phyloP scores from a whole-genome alignment of 345 rosid species.

The Aquilaria yunnanensis region DNA sequence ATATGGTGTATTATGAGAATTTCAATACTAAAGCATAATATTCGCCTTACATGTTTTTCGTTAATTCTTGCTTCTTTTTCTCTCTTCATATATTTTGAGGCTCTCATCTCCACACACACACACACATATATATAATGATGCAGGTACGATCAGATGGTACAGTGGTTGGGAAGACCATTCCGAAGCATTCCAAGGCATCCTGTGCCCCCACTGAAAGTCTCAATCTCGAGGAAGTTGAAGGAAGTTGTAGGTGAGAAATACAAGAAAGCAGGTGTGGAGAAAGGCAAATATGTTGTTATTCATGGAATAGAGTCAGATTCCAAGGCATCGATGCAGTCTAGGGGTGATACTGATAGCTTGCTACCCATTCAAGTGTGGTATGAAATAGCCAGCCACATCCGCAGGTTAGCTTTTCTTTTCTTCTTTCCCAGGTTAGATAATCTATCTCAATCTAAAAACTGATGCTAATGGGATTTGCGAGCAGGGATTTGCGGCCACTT shows the following conservation, averaged over 20 bases:
- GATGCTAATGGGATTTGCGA: conserved; percentile 13
- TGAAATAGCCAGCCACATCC: conserved; percentile 37
- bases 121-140: conserved; percentile 5
- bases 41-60: too few species aligned
- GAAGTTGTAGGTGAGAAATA: conserved; percentile 69
- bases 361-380: conserved; percentile 71
- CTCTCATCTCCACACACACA: not conserved
- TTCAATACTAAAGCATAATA: too few species aligned
- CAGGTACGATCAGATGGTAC: conserved; percentile 85
- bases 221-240: conserved; percentile 76
- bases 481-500: conserved; percentile 64
- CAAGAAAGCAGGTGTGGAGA: conserved; percentile 57
- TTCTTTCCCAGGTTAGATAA: not conserved
- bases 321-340: conserved; percentile 87
- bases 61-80: too few species aligned
- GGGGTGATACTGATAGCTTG: conserved; percentile 80
- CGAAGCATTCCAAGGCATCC: conserved; percentile 72
- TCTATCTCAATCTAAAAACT: not conserved
- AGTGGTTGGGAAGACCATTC: conserved; percentile 81
- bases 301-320: conserved; percentile 97
- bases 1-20: too few species aligned
- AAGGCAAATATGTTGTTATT: conserved; percentile 77
- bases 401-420: conserved; percentile 33
- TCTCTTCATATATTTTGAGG: not conserved
- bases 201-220: conserved; percentile 59